Base-by-base conservation (phyloP, 176 grass and related monocot genomes). In the Ampelocalamus luodianensis region DNA sequence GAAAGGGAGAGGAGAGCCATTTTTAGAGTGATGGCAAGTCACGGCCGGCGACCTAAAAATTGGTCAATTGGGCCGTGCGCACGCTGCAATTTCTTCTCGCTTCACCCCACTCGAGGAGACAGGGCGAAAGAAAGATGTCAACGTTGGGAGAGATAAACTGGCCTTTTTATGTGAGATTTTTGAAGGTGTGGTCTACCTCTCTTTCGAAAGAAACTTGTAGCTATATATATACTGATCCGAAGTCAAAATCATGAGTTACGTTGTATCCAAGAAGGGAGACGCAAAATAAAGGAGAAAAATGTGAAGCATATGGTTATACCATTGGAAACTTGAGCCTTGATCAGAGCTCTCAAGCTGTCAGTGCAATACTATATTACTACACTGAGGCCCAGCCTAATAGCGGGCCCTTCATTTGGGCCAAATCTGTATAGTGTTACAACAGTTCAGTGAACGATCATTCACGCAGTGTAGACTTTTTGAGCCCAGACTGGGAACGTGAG, bases 1-100 rank as follows among this genome's bases (percentile, higher is more conserved):
- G 91, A 93, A 88, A 93, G 89, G 55, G 93, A 95, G 77, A 51
- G 74, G 83, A 38, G 36, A 68, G 61, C 87, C 83, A 82, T 39
- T 53, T 67, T 26, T 36, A 29, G 77, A 44, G 49, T 51, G 77
- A 45, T 79, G 38, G 81, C 59, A 53, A 6, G 77, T 49, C 83
- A 85, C 61, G 32, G 51, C 51, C 61, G 32, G 51, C 51, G 68
- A 80, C 67, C 51, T 55, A 77, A 69, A 80, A 83, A 87, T 16
- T 5, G 26, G 71, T 69, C 72, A 29, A 8, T 74, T 82, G 42
- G 63, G 78, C 59, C 42, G 37, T 39, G 42, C 14, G 65, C 80
- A 78, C 32, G 80, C 72, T 66, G 65, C 63, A 0, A 49, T 45
- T 79, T 78, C 24, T 85, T 42, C 43, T 65, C 38, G 20, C 39